Conservation (phyloP, 2,329 filamentous ascomycete species). For the Penicillium digitatum region DNA sequence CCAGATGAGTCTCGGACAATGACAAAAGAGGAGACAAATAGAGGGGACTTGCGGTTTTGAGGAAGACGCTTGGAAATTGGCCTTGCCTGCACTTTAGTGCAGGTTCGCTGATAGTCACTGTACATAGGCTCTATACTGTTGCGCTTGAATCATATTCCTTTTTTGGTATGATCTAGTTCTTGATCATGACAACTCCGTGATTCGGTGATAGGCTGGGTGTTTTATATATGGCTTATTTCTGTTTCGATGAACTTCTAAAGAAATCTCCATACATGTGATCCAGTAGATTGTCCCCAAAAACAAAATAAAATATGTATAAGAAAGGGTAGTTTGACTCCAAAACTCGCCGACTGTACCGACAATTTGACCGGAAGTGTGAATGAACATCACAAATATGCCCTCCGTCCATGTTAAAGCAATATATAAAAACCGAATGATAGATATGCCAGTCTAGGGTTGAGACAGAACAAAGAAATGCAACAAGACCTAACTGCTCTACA, state of each 20-base stretch:
- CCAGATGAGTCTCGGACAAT: neutral
- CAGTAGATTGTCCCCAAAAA: neutral
- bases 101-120: constrained; percentile 12
- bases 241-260: neutral
- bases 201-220: neutral
- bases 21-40: constrained; percentile 10
- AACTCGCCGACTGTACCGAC: constrained; percentile 8
- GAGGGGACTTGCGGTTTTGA: constrained; percentile 7
- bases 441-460: constrained; percentile 16
- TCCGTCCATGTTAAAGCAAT: constrained; percentile 9
- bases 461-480: constrained; percentile 6
- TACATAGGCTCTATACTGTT: constrained; percentile 21
- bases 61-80: constrained; percentile 5
- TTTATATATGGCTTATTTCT: neutral
- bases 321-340: neutral
- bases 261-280: neutral
- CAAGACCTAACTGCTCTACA: constrained; percentile 3
- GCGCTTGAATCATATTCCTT: constrained; percentile 12
- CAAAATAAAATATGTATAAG: constrained; percentile 15
- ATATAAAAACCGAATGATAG: constrained; percentile 10
- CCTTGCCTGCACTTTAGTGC: neutral
- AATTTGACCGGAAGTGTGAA: constrained; percentile 9
- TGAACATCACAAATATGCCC: constrained; percentile 2
- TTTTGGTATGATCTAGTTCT: neutral
- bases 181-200: neutral